Evolutionary conservation across 352 stramenopile genomes (phyloP), one percentile per base, ranked within the genome.

Genomic region (Elongisporangium anandrum): DNA sequence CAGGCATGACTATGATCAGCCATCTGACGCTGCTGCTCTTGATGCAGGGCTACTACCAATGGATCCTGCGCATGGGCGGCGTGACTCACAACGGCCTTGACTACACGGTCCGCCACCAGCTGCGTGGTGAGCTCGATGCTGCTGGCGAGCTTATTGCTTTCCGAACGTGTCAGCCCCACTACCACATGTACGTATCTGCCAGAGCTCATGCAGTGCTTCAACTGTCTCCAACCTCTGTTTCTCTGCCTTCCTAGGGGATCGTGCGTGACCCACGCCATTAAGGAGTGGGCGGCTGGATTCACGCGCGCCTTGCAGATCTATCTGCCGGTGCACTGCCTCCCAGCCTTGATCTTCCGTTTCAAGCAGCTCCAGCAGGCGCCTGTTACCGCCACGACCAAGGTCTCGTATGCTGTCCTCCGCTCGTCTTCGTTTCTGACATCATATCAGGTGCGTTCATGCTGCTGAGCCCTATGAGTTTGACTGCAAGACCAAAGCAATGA

Each of bases 341-440:
- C 84, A 2, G 78, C 84, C 16, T 67, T 92, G 26, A 75, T 94
- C 50, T 94, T 94, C 65, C 81, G 81, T 26, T 91, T 83, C 53
- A 56, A 77, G 56, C 70, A 90, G 49, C 64, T 95, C 16, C 65
- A 81, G 23, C 52, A 41, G 13, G 56, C 77, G 17, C 86, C 84
- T 23, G 49, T 90, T 9, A 73, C 70, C 7, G 75, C 72, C 34
- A 78, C 69, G 3, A 68, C 69, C 13, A 59, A 70, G 4, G 83
- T 90, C 56, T 79, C 77, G 29, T 88, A 85, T 59, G 75, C 80
- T 20, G 82, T 79, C 16, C 67, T 95, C 26, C 87, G 83, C 54
- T 95, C 85, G 20, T 92, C 81, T 39, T 73, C 83, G 10, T 95
- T 95, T 56, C 68, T 95, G 51, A 91, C 85, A 4, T 89, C 86